Conservation (phyloP, 2,329 filamentous ascomycete species). For the Monosporascus sp. region DNA sequence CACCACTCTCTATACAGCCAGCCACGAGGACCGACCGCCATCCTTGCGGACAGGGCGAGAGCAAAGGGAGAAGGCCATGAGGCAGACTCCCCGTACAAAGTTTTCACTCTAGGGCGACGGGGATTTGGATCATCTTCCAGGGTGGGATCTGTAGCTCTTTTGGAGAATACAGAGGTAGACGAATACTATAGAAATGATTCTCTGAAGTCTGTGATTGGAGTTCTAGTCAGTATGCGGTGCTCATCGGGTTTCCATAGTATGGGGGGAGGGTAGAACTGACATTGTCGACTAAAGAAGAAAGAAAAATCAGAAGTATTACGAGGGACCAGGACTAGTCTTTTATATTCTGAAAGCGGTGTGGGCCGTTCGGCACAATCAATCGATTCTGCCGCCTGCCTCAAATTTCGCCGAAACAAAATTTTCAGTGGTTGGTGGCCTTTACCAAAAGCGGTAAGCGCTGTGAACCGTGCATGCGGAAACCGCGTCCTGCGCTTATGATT, state of each 20-base stretch:
- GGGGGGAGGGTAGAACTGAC: conserved; percentile 42
- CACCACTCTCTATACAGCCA: conserved; percentile 79
- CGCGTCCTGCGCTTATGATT: too few species aligned
- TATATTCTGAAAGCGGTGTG: conserved; percentile 33
- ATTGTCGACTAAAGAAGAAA: conserved; percentile 57
- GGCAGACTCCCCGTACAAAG: conserved; percentile 38
- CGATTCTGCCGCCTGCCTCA: neutral
- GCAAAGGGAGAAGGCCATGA: conserved; percentile 36
- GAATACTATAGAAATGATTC: conserved; percentile 99
- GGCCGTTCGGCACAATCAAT: neutral
- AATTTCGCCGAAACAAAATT: neutral
- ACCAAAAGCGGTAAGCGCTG: too few species aligned
- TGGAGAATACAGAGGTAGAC: conserved; percentile 88
- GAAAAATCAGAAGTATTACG: conserved; percentile 35
- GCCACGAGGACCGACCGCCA: conserved; percentile 39
- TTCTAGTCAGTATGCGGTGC: conserved; percentile 8
- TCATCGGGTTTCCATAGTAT: conserved; percentile 18
- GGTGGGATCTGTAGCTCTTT: conserved; percentile 90
- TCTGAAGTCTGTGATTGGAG: conserved; percentile 35
- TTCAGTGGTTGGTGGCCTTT: too few species aligned
- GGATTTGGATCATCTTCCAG: conserved; percentile 92
- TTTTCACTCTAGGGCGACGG: conserved; percentile 86
- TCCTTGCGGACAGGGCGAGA: conserved; percentile 58
- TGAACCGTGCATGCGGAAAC: too few species aligned
- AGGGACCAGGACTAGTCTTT: conserved; percentile 22